Evolutionary conservation across 345 rosid species (phyloP), one percentile per base, ranked within the genome.

Genomic region (Rhodamnia argentea): DNA sequence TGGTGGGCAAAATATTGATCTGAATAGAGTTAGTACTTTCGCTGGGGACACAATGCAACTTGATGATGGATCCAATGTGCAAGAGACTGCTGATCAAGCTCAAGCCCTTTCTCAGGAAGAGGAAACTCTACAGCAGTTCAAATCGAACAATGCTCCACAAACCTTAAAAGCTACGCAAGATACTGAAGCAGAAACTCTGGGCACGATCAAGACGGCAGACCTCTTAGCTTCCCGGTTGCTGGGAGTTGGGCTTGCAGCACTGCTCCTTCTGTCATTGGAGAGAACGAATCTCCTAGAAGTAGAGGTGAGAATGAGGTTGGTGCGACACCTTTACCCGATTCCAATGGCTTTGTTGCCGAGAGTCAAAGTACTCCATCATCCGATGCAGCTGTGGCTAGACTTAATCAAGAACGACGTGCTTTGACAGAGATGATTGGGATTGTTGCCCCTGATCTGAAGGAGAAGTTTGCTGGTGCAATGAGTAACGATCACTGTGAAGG

Each of bases 231-330:
- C 99, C 37, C 99, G 91, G 95, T 90, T 89, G 93, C 89, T 64
- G 98, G 98, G 84, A 96, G 98, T 86, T 96, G 99, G 99, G 96
- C 93, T 89, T 86, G 88, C 88, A 92, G 99, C 90, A 94, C 98
- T 52, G 95, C 93, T 89, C 98, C 98, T 83, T 97, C 98, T 58
- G 93, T 92, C 51, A 93, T 92, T 32, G 98, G 95, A 83, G 97
- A 95, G 64, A 92, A 95, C 86, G 99, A 90, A 87, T 92, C 93
- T 54, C 95, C 91, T 60, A 85, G 88, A 87, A 88, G 82, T 85
- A 89, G 93, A 85, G 92, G 90, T n/a, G 90, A 88, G 82, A 91
- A 91, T 37, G 93, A 88, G 5, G 20, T 32, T 86, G 92, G 89
- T 84, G 90, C 56, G 32, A 87, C 86, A 50, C 87, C 86, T 83